Conservation (phyloP, 176 grass and related monocot genomes). For the Miscanthus lutarioriparius region DNA sequence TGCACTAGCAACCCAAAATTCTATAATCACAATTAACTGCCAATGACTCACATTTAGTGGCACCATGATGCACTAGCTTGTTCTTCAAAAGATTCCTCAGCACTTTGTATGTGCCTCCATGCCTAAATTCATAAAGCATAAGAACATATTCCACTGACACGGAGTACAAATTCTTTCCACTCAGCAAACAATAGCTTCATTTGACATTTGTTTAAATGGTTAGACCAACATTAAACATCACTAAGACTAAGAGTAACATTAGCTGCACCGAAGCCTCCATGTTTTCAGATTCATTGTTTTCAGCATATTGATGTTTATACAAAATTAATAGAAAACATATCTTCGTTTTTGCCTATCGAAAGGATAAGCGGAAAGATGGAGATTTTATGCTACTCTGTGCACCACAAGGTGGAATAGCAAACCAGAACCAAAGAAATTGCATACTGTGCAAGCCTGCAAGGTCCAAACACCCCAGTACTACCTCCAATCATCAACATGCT, state of each 20-base stretch:
- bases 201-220: background rate
- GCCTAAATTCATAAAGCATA: constrained; percentile 43
- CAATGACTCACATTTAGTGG: constrained; percentile 65
- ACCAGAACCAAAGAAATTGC: background rate
- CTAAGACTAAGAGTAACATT: background rate
- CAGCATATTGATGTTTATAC: background rate
- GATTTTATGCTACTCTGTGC: background rate
- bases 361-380: background rate
- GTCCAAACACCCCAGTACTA: background rate
- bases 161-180: background rate
- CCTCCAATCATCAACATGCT: background rate
- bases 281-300: background rate
- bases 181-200: background rate
- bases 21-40: background rate
- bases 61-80: constrained; percentile 89
- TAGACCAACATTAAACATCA: background rate
- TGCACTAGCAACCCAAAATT: constrained; percentile 19
- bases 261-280: background rate
- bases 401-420: background rate
- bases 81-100: constrained; percentile 87
- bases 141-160: background rate
- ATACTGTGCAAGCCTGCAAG: background rate
- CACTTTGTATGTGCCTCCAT: constrained; percentile 89
- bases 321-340: background rate
- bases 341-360: background rate